These are phyloP conservation scores for Nemophila menziesii DNA, from an alignment of 257 asterid genomes.

Conservation along the genomic window DNA sequence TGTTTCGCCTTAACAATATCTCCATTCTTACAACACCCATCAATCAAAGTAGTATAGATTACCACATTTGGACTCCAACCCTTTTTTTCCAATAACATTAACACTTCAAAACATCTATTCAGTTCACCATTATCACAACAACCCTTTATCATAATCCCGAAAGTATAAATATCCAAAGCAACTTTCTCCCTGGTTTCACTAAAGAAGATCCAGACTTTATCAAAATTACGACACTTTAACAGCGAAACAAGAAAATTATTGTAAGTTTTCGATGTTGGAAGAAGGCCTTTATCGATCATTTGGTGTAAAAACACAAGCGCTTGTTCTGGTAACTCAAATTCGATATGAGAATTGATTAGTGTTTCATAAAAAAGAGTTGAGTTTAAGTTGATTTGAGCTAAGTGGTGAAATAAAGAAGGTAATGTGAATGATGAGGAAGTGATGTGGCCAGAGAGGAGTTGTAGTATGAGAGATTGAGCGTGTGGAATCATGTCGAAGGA, in stretches of 20 bases:
- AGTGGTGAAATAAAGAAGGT: constrained; percentile 32
- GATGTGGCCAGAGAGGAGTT: constrained; percentile 40
- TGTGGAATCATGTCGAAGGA: constrained; percentile 25
- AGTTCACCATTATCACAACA: constrained; percentile 45
- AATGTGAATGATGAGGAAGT: constrained; percentile 35
- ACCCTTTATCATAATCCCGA: constrained; percentile 67
- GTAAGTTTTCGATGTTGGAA: constrained; percentile 35
- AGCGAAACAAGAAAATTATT: constrained; percentile 34
- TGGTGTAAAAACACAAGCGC: constrained; percentile 28
- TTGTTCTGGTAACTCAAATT: constrained; percentile 25
- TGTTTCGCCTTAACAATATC: constrained; percentile 38
- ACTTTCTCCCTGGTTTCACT: constrained; percentile 24
- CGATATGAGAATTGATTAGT: constrained; percentile 37
- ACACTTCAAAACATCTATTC: constrained; percentile 34
- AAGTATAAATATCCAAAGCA: constrained; percentile 44
- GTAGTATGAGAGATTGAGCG: constrained; percentile 41
- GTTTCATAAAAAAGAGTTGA: constrained; percentile 36
- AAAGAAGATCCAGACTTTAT: constrained; percentile 34
- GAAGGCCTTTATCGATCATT: constrained; percentile 36
- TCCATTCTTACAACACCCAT: constrained; percentile 53
- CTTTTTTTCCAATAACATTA: constrained; percentile 23
- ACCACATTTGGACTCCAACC: constrained; percentile 58
- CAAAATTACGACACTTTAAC: constrained; percentile 20
- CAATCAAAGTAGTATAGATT: constrained; percentile 53
- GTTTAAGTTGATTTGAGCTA: constrained; percentile 18